Evolutionary conservation across 345 rosid species (phyloP), one percentile per base, ranked within the genome.

Genomic region (Citrus mangshanensis): DNA sequence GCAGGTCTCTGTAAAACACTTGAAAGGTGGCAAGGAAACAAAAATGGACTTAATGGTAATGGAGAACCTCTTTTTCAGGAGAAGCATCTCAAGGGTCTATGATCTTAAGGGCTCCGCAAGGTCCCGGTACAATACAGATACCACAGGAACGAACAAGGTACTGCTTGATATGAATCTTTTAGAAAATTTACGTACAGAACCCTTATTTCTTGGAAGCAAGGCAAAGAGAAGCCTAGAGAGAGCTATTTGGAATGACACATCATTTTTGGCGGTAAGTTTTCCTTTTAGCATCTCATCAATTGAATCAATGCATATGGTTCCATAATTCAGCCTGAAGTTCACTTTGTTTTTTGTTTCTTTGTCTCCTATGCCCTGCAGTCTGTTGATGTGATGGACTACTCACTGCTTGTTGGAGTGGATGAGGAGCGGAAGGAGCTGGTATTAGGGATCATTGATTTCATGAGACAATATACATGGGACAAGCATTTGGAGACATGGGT

Each of bases 401-500:
- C 99, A 0, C 83, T 97, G 85, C 89, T 97, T 55, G 99, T 97
- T 82, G 99, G 99, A 22, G 92, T 94, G 82, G 99, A 97, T 16
- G 88, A 88, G 14, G 98, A 93, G 83, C 85, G 88, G 38, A 92
- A 94, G 65, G 99, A 94, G 80, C 88, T 97, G 80, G 98, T 97
- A 58, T 69, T 97, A 66, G 99, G 99, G 55, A 97, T 97, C 79
- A 97, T 97, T 14, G 99, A 97, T 87, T 94, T 88, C 92, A 88
- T 94, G 93, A 90, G 99, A 88, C 98, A 97, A 74, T 97, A 97
- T 84, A 97, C 99, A 70, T 97, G 99, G 99, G 99, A 97, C 85
- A 97, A 97, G 87, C 98, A 97, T 56, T 85, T 97, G 80, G 99
- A 97, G 91, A 93, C 99, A 18, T 94, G 97, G 99, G 95, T 97